phyloP scores from a whole-genome alignment of 345 rosid genomes.

The Gynandropsis gynandra region DNA sequence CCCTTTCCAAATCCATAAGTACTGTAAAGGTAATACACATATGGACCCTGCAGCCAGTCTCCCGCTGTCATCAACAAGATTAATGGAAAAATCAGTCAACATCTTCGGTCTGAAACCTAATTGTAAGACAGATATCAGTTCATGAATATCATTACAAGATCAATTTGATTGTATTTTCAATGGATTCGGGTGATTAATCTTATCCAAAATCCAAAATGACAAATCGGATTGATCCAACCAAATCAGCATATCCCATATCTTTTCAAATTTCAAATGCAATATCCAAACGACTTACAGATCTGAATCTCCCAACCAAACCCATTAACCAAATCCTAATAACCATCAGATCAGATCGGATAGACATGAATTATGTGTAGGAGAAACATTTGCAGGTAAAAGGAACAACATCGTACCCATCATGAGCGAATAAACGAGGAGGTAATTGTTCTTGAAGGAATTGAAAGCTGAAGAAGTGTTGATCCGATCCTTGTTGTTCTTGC shows the following conservation, averaged over 20 bases:
- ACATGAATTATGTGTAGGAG: too few relatives aligned
- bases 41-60: slow-evolving; percentile 98
- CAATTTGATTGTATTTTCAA: neutral
- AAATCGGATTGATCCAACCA: too few relatives aligned
- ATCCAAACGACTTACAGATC: too few relatives aligned
- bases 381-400: too few relatives aligned
- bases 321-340: too few relatives aligned
- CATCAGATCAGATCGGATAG: too few relatives aligned
- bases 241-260: too few relatives aligned
- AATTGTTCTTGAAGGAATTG: slow-evolving; percentile 81
- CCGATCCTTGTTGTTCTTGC: slow-evolving; percentile 65
- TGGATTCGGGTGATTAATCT: too few relatives aligned
- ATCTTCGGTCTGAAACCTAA: slow-evolving; percentile 18
- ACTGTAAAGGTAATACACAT: slow-evolving; percentile 84
- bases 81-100: slow-evolving; percentile 5
- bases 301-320: too few relatives aligned
- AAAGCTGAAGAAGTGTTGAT: slow-evolving; percentile 69
- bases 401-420: slow-evolving; percentile 59
- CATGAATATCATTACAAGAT: neutral
- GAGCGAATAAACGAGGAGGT: slow-evolving; percentile 80
- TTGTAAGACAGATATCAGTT: neutral
- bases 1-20: slow-evolving; percentile 78
- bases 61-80: slow-evolving; percentile 52
- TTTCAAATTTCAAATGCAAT: too few relatives aligned
- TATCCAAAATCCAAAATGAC: too few relatives aligned